Evolutionary conservation across 345 rosid genomes (phyloP), one percentile per base, ranked within the genome.

Genomic region (Bruguiera gymnorhiza): DNA sequence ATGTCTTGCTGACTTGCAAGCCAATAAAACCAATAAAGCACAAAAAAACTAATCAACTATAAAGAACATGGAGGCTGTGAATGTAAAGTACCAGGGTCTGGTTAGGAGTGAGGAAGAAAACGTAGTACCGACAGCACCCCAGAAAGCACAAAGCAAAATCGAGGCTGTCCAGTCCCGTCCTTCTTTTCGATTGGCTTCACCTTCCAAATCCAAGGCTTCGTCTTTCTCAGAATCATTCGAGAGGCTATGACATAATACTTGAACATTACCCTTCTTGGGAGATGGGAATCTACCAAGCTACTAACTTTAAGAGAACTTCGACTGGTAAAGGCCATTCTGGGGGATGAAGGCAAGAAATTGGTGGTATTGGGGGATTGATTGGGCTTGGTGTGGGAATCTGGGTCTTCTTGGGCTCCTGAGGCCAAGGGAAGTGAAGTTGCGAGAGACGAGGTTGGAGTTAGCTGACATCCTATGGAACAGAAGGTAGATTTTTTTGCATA

Each of bases 101-200:
- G 81, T 86, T 54, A 55, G 97, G 96, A 50, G 89, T 24, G 31
- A 89, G 86, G 60, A 66, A 85, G 90, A 88, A 88, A 82, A 87
- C 84, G 68, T 91, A 88, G 88, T 83, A 89, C 68, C 69, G 69
- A 94, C 84, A 19, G 79, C 92, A 62, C 86, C 88, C 93, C 93
- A 91, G 30, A 94, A 73, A 19, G 78, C 79, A 69, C 88, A 82
- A 34, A 94, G 84, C 87, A 91, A 73, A 60, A 87, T 70, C 13
- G 96, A 91, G 76, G 87, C 83, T 1, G 93, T 83, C 98, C 96
- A 94, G 53, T 88, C 84, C 72, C 89, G 80, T 34, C 76, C 88
- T 4, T 79, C 78, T 66, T 73, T 75, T n/a, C 59, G 74, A 59
- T n/a, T 62, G 6, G 24, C 65, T 34, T 67, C 64, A 32, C 31